Conservation (phyloP, 768 basidiomycete species). For the Phylloporus sp. region DNA sequence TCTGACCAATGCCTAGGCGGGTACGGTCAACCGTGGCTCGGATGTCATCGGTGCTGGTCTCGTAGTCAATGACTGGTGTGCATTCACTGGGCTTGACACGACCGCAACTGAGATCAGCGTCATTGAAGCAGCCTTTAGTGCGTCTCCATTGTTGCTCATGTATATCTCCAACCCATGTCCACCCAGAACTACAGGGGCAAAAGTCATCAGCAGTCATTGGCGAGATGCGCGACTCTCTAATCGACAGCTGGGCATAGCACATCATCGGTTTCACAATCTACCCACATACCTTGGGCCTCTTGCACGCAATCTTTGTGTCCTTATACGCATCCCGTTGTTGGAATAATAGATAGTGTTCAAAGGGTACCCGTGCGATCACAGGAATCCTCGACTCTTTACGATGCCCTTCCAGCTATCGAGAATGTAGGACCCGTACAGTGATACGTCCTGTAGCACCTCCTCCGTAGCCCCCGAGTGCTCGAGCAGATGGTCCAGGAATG, state of each 20-base stretch:
- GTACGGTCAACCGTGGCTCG: slow-evolving; percentile 97
- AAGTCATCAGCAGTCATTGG: slow-evolving; percentile 78
- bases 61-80: slow-evolving; percentile 99
- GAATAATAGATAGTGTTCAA: slow-evolving; percentile 13
- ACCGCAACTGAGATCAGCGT: slow-evolving; percentile 99
- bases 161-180: slow-evolving; percentile 5
- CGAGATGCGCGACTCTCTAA: slow-evolving; percentile 87
- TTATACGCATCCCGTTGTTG: slow-evolving; percentile 11
- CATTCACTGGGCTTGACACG: slow-evolving; percentile 97
- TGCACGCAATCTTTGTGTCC: slow-evolving; percentile 20
- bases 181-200: slow-evolving; percentile 79
- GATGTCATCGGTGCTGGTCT: slow-evolving; percentile 97
- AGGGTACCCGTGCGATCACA: slow-evolving; percentile 15
- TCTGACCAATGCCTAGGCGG: slow-evolving; percentile 55
- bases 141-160: slow-evolving; percentile 32
- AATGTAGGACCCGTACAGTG: slow-evolving; percentile 57
- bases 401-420: slow-evolving; percentile 71
- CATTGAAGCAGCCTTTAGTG: slow-evolving; percentile 96
- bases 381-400: slow-evolving; percentile 60
- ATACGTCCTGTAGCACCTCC: slow-evolving; percentile 47
- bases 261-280: slow-evolving; percentile 30
- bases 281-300: slow-evolving; percentile 11
- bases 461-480: slow-evolving; percentile 44
- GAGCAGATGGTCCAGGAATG: slow-evolving; percentile 66
- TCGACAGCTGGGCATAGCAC: slow-evolving; percentile 80